phyloP scores from a whole-genome alignment of 2,329 filamentous ascomycete genomes.

The Cryphonectria parasitica region DNA sequence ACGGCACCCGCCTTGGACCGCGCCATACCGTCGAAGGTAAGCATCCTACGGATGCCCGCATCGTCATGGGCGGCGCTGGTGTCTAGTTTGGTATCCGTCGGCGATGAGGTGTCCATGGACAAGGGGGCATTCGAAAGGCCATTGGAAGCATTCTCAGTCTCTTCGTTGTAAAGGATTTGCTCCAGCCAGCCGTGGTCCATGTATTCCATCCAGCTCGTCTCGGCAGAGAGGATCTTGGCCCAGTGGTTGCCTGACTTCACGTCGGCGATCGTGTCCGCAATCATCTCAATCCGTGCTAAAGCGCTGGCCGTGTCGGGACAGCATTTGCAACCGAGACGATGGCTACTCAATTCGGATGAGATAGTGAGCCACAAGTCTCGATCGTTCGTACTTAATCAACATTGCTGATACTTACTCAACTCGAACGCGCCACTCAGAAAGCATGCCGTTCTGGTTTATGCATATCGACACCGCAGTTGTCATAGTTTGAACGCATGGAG shows the following conservation, averaged over 20 bases:
- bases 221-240: background rate
- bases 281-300: slow-evolving; percentile 19
- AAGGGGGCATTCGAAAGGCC: background rate
- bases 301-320: background rate
- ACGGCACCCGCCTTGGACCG: slow-evolving; percentile 11
- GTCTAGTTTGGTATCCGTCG: background rate
- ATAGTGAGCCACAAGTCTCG: background rate
- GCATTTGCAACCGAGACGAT: slow-evolving; percentile 16
- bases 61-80: background rate
- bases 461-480: slow-evolving; percentile 19
- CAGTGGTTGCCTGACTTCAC: slow-evolving; percentile 16
- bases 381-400: no score
- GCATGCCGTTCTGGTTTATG: background rate
- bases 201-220: slow-evolving; percentile 10
- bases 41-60: slow-evolving; percentile 1
- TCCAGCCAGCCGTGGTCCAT: slow-evolving; percentile 22
- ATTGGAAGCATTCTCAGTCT: background rate
- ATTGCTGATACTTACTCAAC: slow-evolving; percentile 7
- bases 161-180: slow-evolving; percentile 2
- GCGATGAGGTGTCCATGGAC: background rate
- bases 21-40: background rate
- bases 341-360: background rate
- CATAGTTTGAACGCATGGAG: slow-evolving; percentile 18
- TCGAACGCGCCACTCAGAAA: slow-evolving; percentile 17
- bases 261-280: slow-evolving; percentile 18